These are phyloP conservation scores for Penicillium antarcticum DNA, from an alignment of 495 filamentous ascomycete species.

Conservation along the genomic window DNA sequence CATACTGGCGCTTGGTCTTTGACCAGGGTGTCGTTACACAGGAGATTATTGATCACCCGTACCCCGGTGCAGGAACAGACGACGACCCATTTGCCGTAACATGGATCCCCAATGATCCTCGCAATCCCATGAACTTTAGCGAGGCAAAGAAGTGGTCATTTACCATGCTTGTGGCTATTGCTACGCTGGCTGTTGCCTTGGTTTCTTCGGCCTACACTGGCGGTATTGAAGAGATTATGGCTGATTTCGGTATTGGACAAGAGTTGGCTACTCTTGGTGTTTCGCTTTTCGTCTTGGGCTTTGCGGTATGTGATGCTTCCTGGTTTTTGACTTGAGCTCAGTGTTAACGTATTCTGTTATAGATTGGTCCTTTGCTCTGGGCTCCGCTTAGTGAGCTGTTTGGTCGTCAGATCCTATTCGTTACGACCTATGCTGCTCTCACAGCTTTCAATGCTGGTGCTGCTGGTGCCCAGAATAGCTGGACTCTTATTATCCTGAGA, in stretches of 20 bases:
- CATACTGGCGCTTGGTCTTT: constrained; percentile 42
- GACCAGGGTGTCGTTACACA: constrained; percentile 55
- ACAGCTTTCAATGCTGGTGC: constrained; percentile 68
- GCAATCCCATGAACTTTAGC: constrained; percentile 69
- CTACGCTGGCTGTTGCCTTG: constrained; percentile 71
- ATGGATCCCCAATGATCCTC: constrained; percentile 68
- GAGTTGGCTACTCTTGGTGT: constrained; percentile 65
- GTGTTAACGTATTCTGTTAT: constrained; percentile 3
- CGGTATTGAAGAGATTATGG: constrained; percentile 60
- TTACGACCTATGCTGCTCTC: constrained; percentile 58
- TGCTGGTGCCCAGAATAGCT: constrained; percentile 58
- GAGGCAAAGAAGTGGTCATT: constrained; percentile 65
- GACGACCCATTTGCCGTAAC: constrained; percentile 73
- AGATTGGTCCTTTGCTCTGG: constrained; percentile 56
- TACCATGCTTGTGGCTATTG: constrained; percentile 59
- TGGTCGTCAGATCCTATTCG: constrained; percentile 68
- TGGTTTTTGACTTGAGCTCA: background rate
- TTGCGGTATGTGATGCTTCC: constrained; percentile 49
- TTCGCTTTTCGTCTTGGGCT: constrained; percentile 73
- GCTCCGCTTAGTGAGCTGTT: constrained; percentile 68
- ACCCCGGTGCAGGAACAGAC: constrained; percentile 66
- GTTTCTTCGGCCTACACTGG: constrained; percentile 76
- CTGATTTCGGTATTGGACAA: constrained; percentile 54
- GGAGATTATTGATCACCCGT: constrained; percentile 56
- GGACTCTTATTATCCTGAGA: constrained; percentile 67